These are phyloP conservation scores for Solanum hybrid DNA, from an alignment of 305 asterid genomes.

Conservation along the genomic window DNA sequence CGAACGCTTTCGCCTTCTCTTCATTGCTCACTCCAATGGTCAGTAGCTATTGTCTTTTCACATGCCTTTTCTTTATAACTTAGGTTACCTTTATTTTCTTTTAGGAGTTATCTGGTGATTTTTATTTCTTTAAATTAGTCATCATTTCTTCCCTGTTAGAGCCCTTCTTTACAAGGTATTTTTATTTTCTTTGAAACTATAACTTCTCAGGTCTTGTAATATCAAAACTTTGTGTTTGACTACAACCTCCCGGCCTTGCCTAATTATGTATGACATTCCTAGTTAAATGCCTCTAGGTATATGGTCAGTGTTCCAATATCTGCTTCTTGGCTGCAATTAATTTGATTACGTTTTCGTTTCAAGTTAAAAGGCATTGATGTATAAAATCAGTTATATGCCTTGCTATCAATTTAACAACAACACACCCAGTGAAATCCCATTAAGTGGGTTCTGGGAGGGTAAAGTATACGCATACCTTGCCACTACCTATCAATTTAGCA, in stretches of 20 bases:
- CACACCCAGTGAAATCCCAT: no score
- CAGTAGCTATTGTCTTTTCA: not conserved
- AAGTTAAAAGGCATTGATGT: not conserved
- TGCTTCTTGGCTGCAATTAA: not conserved
- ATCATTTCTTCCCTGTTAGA: constrained; percentile 58
- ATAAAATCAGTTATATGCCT: not conserved
- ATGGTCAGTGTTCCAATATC: not conserved
- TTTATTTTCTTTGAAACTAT: not conserved
- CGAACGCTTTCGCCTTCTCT: constrained; percentile 60
- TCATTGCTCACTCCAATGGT: constrained; percentile 69
- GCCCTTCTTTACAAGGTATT: constrained; percentile 71
- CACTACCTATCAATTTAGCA: not conserved
- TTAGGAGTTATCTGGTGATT: no score
- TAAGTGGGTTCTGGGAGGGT: no score
- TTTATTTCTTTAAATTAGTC: not conserved
- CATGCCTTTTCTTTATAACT: not conserved
- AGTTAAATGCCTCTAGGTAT: not conserved
- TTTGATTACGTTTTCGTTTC: not conserved
- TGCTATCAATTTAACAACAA: no score
- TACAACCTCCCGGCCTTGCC: not conserved
- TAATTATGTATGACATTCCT: not conserved
- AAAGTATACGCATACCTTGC: no score
- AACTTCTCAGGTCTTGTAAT: not conserved
- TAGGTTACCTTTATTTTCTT: not conserved
- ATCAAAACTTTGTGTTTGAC: not conserved